phyloP scores from a whole-genome alignment of 164 flowering plant genomes.

The Brasenia schreberi region DNA sequence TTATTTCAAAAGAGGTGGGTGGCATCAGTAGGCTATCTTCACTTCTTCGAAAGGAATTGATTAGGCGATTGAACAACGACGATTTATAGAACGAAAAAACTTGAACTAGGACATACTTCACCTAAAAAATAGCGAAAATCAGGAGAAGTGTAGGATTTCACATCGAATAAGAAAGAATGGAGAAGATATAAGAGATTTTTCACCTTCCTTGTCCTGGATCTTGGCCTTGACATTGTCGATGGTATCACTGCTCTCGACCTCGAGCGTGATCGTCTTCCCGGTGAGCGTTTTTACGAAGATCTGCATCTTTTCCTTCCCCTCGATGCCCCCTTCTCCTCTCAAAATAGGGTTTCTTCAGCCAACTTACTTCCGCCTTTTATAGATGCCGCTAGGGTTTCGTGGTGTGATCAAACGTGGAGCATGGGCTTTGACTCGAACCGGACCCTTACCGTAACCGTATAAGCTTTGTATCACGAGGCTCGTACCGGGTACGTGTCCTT shows the following conservation, averaged over 20 bases:
- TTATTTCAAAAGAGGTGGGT: no score
- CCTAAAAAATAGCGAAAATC: no score
- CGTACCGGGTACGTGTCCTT: no score
- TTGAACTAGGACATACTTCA: no score
- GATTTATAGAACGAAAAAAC: no score
- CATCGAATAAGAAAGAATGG: not conserved
- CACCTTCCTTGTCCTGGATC: constrained; percentile 5
- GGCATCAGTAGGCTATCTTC: no score
- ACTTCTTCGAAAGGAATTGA: no score
- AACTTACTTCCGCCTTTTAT: not conserved
- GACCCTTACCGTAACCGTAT: no score
- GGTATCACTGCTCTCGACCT: constrained; percentile 5
- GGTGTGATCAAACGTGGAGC: no score
- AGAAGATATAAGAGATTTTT: not conserved
- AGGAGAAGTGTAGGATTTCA: not conserved
- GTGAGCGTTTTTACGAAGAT: constrained; percentile 9
- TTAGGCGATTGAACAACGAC: no score
- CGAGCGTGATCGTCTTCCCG: constrained; percentile 1
- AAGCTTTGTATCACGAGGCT: no score
- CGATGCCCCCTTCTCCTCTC: not conserved
- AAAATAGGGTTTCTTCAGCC: not conserved
- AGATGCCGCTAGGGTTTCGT: not conserved
- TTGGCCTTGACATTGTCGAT: constrained; percentile 4
- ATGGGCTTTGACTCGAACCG: no score
- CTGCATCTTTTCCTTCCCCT: constrained; percentile 3